Base-by-base conservation (phyloP, 768 basidiomycete species). In the Leccinum rimulosum region DNA sequence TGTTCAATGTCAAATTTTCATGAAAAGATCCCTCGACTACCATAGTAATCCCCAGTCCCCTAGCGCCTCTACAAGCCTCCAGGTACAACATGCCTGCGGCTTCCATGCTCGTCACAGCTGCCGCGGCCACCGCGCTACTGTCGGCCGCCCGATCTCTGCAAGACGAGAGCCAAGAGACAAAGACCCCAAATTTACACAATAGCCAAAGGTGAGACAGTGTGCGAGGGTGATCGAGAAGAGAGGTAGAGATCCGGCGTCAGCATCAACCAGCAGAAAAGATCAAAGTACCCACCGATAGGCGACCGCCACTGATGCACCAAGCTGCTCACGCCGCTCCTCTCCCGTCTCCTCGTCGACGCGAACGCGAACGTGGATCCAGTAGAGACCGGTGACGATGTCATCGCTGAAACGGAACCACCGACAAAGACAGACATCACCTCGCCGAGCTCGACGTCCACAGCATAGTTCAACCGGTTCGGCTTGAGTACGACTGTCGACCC, bases 281-380 rank as follows among this genome's bases (percentile, higher is more conserved):
- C 17, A n/a, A 40, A 40, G 7, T n/a, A 73, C 77, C 48, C 55
- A 89, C 88, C 84, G 53, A 90, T 85, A 1, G 88, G 88, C 25
- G 86, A 88, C 47, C 80, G 86, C 74, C 84, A 90, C 62, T 83
- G 82, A 61, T 84, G 77, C 52, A 89, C 79, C 73, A 87, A 72
- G 45, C 79, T 81, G 63, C 85, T 80, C 56, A 70, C 56, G 15
- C n/a, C 36, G 17, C 40, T 40, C 51, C 56, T 80, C 59, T 73
- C 71, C 30, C 62, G 53, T 47, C n/a, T 58, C 57, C 40, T 40
- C 17, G 4, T 40, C 40, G 40, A n/a, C 40, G 40, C 40, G 40
- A 40, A 9, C 17, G 6, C 38, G 6, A 40, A n/a, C 17, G n/a
- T n/a, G 3, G 40, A 40, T 40, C 8, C 40, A 17, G 17, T 40